Evolutionary conservation across 768 basidiomycete species (phyloP), one percentile per base, ranked within the genome.

Genomic region (Suillus fuscotomentosus): DNA sequence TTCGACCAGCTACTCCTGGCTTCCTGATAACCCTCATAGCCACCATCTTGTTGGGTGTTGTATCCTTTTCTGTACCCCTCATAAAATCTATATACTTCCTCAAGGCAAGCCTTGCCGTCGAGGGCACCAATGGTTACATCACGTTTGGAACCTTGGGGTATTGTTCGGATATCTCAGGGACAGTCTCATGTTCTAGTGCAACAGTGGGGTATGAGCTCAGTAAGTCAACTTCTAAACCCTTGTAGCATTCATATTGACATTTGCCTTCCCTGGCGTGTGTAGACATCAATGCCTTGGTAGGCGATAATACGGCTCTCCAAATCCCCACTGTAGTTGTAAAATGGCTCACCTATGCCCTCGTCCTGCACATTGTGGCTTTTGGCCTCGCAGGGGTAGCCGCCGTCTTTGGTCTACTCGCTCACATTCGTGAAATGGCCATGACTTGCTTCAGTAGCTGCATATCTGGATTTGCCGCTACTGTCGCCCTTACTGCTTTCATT

Each of bases 331-430:
- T 94, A 7, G 84, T 88, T 59, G 91, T 95, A 66, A 97, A 97
- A 80, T 98, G 96, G 94, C 80, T 98, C 72, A 99, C 97, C 11
- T 97, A 97, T 71, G 89, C 88, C 27, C 88, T 99, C 68, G 87
- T 98, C 67, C 84, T 99, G 17, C 96, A 99, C 73, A 87, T 97
- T 65, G 88, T 95, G 63, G 97, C 94, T 17, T 87, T 98, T 63
- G 85, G 76, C 14, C 82, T 91, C 42, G 86, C 94, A 10, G 89
- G 84, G 15, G 80, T 85, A 34, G 85, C 93, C 2, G 82, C 92
- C 36, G 60, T 95, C 42, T 92, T 97, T 67, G 95, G 95, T 47
- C 83, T 96, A 20, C 84, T 97, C 42, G 93, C 95, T 1, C 94
- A 97, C 72, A 82, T 97, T 64, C 88, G 90, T 15, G 90, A 94